Evolutionary conservation across 1,284 basidiomycete genomes (phyloP).

Genomic region (Fomitopsis betulina): DNA sequence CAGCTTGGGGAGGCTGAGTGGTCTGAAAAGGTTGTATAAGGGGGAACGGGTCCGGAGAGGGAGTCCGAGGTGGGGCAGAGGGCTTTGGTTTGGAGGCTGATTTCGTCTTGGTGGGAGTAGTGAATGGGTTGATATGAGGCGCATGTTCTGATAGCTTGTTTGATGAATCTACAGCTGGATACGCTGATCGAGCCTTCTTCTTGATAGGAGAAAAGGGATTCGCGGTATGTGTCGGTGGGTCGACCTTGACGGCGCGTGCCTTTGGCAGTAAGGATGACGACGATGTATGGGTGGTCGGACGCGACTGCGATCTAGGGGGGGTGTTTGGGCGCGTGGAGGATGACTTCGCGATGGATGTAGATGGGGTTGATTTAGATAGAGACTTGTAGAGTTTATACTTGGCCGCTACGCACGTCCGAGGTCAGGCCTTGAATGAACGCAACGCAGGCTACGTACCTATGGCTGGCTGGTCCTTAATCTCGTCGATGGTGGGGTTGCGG

Average conservation of each 20-base stretch:
- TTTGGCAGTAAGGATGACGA: conserved; percentile 38
- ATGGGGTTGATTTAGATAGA: conserved; percentile 47
- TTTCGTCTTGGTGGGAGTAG: conserved; percentile 44
- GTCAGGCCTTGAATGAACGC: conserved; percentile 14
- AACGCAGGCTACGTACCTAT: conserved; percentile 55
- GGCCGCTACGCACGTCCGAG: conserved; percentile 44
- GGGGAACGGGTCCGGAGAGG: conserved; percentile 36
- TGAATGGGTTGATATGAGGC: conserved; percentile 43
- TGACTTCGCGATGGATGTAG: conserved; percentile 11
- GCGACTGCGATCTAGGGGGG: conserved; percentile 32
- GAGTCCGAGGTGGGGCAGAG: conserved; percentile 23
- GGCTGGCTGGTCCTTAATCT: conserved; percentile 64
- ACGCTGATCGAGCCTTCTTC: conserved; percentile 32
- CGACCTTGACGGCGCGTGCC: conserved; percentile 44
- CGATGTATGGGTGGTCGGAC: conserved; percentile 18
- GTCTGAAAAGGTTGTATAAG: conserved; percentile 22
- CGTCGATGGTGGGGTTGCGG: conserved; percentile 68
- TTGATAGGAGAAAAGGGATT: conserved; percentile 80
- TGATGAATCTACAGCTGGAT: conserved; percentile 3
- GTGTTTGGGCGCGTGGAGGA: conserved; percentile 26
- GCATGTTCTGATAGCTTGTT: conserved; percentile 13
- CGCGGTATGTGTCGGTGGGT: conserved; percentile 46
- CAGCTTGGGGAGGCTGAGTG: not conserved
- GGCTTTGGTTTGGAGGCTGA: conserved; percentile 21
- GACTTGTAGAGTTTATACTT: conserved; percentile 84